A percentile compares a stretch with the other conserved stretches of the same genome.
These are phyloP conservation scores for Geranium rotundifolium DNA, from an alignment of 345 rosid genomes.

Conservation along the genomic window DNA sequence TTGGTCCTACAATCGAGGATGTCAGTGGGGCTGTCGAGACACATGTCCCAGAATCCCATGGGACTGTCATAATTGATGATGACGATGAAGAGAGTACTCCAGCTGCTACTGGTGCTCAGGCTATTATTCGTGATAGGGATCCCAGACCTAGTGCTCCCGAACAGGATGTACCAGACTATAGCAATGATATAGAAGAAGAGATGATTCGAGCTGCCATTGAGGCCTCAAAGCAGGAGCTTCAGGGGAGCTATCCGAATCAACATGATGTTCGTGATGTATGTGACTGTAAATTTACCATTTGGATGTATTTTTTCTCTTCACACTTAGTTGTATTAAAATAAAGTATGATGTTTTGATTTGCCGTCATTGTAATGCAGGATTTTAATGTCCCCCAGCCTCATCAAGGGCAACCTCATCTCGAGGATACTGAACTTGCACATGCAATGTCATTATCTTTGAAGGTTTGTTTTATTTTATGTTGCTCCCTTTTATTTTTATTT, in stretches of 20 bases:
- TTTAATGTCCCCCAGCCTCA: constrained; percentile 25
- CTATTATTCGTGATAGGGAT: constrained; percentile 16
- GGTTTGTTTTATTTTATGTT: constrained; percentile 26
- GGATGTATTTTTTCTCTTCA: not conserved
- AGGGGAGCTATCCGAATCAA: constrained; percentile 25
- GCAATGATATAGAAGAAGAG: constrained; percentile 91
- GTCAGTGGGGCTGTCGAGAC: constrained; percentile 47
- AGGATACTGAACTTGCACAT: constrained; percentile 56
- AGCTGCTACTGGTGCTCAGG: constrained; percentile 21
- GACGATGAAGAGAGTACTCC: constrained; percentile 49
- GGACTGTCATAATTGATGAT: constrained; percentile 41
- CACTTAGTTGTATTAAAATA: not conserved
- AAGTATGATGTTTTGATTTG: not conserved
- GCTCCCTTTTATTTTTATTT: constrained; percentile 1
- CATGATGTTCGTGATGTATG: constrained; percentile 3
- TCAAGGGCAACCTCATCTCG: constrained; percentile 27
- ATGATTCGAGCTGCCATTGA: constrained; percentile 97
- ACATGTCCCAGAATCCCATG: constrained; percentile 38
- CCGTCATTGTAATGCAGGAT: constrained; percentile 21
- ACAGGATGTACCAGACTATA: constrained; percentile 36
- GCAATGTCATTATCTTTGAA: constrained; percentile 62
- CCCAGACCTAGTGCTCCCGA: constrained; percentile 33
- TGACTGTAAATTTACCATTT: not conserved
- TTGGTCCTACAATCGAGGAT: constrained; percentile 65
- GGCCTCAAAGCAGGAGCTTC: constrained; percentile 76